Evolutionary conservation across 177 flowering plant genomes (phyloP).

Genomic region (Vitis hybrid): DNA sequence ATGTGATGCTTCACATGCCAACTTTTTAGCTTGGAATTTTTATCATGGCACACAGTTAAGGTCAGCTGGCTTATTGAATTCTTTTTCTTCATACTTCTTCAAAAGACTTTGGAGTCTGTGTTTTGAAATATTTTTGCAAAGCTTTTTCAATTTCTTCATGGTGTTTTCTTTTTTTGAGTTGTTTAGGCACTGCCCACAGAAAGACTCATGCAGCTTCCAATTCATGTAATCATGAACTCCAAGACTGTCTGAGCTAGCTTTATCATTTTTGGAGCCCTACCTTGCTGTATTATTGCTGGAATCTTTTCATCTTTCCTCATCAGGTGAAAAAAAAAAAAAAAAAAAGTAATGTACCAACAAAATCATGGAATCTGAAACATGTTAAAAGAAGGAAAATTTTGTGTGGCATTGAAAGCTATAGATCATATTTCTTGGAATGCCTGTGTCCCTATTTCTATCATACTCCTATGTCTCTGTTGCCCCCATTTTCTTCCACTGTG

Average conservation of each 20-base stretch:
- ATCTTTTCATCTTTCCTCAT: constrained; percentile 19
- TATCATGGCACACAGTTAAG: background rate
- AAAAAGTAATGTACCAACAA: background rate
- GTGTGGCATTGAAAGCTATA: constrained; percentile 1
- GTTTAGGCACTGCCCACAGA: constrained; percentile 8
- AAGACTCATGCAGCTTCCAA: constrained; percentile 14
- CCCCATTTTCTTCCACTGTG: background rate
- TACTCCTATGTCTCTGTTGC: background rate
- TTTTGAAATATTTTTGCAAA: background rate
- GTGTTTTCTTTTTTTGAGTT: background rate
- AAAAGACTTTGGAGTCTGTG: constrained; percentile 19
- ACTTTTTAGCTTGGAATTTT: constrained; percentile 1
- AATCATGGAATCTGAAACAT: constrained; percentile 19
- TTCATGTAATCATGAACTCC: constrained; percentile 23
- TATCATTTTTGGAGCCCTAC: constrained; percentile 6
- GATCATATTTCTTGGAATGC: background rate
- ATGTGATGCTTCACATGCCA: constrained; percentile 25
- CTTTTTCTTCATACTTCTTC: constrained; percentile 7
- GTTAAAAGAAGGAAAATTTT: constrained; percentile 21
- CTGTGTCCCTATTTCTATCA: constrained; percentile 1
- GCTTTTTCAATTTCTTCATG: no score
- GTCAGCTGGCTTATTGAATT: background rate
- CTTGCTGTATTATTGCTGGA: constrained; percentile 20
- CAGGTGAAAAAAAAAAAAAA: constrained; percentile 14
- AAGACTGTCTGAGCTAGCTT: background rate